Conservation (phyloP, 192 early-diverging fungal genomes). For the Backusella luteola region DNA sequence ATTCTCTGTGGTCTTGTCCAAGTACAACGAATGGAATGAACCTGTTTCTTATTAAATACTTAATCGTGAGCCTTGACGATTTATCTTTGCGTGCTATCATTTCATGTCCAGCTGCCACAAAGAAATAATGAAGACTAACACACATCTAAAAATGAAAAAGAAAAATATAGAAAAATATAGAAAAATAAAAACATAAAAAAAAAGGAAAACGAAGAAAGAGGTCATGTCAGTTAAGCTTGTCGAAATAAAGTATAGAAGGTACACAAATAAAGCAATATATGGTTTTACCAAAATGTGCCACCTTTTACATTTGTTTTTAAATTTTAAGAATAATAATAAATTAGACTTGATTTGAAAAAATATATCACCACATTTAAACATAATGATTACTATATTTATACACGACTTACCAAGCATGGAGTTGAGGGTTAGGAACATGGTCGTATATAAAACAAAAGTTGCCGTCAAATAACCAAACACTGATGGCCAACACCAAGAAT, state of each 20-base stretch:
- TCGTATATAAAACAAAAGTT: slow-evolving; percentile 37
- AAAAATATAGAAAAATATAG: neutral
- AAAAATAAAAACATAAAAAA: neutral
- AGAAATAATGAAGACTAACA: slow-evolving; percentile 30
- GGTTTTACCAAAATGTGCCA: slow-evolving; percentile 11
- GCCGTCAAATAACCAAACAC: slow-evolving; percentile 33
- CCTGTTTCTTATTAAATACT: neutral
- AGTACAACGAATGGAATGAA: slow-evolving; percentile 5
- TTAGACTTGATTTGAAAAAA: neutral
- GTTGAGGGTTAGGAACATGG: slow-evolving; percentile 27
- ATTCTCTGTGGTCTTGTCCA: slow-evolving; percentile 4
- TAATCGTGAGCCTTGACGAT: neutral
- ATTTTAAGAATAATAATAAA: neutral
- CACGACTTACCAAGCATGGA: slow-evolving; percentile 31
- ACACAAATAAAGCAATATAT: neutral
- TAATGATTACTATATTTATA: neutral
- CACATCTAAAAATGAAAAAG: slow-evolving; percentile 23
- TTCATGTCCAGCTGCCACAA: slow-evolving; percentile 22
- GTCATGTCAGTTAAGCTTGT: neutral
- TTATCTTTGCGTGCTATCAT: neutral
- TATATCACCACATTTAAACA: neutral
- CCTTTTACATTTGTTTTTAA: neutral
- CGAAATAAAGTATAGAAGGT: neutral
- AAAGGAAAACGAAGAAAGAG: neutral
- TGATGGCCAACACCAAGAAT: slow-evolving; percentile 21